Evolutionary conservation across 192 early-diverging fungal species (phyloP).

Genomic region (Backusella circina): DNA sequence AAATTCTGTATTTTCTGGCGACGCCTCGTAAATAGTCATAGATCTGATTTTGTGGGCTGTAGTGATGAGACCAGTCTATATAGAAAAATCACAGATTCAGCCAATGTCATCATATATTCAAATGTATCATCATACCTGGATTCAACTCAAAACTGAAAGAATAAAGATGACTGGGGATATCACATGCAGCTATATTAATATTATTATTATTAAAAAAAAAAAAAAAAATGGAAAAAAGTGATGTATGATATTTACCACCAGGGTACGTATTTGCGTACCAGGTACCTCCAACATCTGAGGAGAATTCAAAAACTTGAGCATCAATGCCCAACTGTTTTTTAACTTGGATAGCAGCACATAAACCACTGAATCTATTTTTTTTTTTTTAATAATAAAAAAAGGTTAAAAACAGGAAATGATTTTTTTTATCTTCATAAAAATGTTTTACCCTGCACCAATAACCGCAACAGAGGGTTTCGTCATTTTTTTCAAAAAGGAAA

Average conservation of each 20-base stretch:
- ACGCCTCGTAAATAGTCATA: slow-evolving; percentile 33
- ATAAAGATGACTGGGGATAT: slow-evolving; percentile 40
- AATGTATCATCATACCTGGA: slow-evolving; percentile 18
- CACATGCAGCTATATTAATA: slow-evolving; percentile 33
- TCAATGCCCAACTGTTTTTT: slow-evolving; percentile 41
- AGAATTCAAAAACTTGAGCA: slow-evolving; percentile 44
- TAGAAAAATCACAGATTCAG: background rate
- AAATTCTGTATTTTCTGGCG: slow-evolving; percentile 35
- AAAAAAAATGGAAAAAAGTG: background rate
- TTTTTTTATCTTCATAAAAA: background rate
- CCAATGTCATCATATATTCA: background rate
- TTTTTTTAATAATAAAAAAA: background rate
- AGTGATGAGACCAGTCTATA: slow-evolving; percentile 34
- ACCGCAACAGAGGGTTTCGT: background rate
- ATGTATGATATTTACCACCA: slow-evolving; percentile 17
- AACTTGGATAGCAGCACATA: slow-evolving; percentile 52
- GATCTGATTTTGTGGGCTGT: slow-evolving; percentile 37
- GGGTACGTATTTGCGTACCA: slow-evolving; percentile 46
- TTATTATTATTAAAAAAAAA: background rate
- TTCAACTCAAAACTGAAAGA: slow-evolving; percentile 39
- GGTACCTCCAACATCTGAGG: slow-evolving; percentile 47
- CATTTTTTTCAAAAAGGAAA: background rate
- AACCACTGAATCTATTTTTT: slow-evolving; percentile 37
- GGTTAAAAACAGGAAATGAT: background rate
- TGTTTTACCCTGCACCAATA: slow-evolving; percentile 1